phyloP scores from a whole-genome alignment of 495 filamentous ascomycete genomes.

The Aspergillus heteromorphus region DNA sequence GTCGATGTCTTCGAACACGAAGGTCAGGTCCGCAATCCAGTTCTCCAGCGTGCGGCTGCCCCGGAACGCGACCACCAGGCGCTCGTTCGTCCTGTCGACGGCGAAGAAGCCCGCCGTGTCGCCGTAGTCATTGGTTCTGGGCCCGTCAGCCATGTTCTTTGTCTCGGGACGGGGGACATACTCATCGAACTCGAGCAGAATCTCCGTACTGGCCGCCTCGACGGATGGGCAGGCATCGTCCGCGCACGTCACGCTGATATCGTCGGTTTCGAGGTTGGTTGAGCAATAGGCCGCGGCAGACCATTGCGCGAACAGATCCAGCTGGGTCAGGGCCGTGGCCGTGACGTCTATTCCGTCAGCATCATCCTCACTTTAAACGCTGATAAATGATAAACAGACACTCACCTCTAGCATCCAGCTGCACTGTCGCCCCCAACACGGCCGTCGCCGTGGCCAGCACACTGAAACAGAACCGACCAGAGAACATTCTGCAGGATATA shows the following conservation, averaged over 20 bases:
- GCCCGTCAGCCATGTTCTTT: background rate
- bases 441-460: conserved; percentile 15
- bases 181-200: conserved; percentile 56
- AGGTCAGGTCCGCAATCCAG: conserved; percentile 60
- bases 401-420: conserved; percentile 26
- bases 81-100: conserved; percentile 52
- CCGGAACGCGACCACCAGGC: conserved; percentile 65
- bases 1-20: conserved; percentile 26
- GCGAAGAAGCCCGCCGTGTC: conserved; percentile 69
- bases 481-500: background rate
- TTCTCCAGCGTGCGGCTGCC: conserved; percentile 59
- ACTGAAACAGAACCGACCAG: conserved; percentile 1
- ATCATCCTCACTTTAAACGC: background rate
- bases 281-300: conserved; percentile 66
- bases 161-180: conserved; percentile 24
- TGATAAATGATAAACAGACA: background rate
- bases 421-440: conserved; percentile 22
- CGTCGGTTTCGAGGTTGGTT: conserved; percentile 39
- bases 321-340: conserved; percentile 24
- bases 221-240: conserved; percentile 57
- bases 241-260: conserved; percentile 51
- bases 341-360: conserved; percentile 26
- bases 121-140: conserved; percentile 44
- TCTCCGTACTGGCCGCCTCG: conserved; percentile 48
- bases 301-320: conserved; percentile 65